Conservation (phyloP, 106 monocot genomes). For the Narthecium ossifragum region DNA sequence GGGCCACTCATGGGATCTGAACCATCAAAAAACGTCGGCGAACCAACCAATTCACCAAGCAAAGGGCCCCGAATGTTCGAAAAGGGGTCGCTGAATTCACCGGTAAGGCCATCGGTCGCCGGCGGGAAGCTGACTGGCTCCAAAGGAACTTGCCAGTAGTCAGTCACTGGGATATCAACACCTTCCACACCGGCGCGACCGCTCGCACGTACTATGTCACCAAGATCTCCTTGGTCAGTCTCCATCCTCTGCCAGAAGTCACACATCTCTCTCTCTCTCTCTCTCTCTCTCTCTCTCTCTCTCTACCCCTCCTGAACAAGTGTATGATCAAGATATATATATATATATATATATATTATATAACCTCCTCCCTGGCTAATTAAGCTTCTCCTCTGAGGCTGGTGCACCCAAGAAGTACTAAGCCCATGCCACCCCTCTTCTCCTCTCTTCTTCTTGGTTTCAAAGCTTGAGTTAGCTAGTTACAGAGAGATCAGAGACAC, state of each 20-base stretch:
- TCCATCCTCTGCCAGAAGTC: constrained; percentile 51
- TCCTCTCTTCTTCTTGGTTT: not conserved
- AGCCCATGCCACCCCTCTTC: not conserved
- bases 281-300: too few species aligned
- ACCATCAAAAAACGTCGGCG: constrained; percentile 8
- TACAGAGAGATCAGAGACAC: too few species aligned
- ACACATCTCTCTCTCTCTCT: constrained; percentile 12
- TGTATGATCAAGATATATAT: not conserved
- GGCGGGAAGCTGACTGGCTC: not conserved
- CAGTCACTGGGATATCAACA: not conserved
- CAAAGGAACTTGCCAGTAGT: too few species aligned
- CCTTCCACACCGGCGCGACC: constrained; percentile 1
- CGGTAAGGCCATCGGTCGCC: not conserved
- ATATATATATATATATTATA: too few species aligned
- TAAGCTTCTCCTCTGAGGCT: constrained; percentile 2
- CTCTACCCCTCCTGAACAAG: too few species aligned
- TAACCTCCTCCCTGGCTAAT: too few species aligned
- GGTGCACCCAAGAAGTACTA: constrained; percentile 1
- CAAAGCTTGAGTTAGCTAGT: too few species aligned
- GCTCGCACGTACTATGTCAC: constrained; percentile 38
- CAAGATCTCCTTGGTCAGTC: constrained; percentile 41
- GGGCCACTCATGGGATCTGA: not conserved
- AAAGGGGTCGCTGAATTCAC: constrained; percentile 29
- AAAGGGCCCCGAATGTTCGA: constrained; percentile 10
- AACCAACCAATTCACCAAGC: constrained; percentile 14